Base-by-base conservation (phyloP, 2,329 filamentous ascomycete genomes). In the Fusarium drepaniforme region DNA sequence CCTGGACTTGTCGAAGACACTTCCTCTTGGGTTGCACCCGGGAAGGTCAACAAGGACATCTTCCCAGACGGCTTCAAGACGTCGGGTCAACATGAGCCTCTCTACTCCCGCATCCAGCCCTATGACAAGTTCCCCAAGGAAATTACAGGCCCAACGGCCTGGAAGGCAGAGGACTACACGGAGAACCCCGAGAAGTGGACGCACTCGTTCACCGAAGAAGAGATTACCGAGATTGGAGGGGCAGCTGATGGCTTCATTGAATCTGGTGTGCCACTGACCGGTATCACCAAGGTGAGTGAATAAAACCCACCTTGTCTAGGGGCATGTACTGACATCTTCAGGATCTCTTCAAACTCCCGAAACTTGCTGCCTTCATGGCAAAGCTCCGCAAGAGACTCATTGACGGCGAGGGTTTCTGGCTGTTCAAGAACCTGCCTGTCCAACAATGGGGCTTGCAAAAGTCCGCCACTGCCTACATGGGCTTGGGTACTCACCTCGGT, bases 371-470 rank as follows among this genome's bases (percentile, higher is more conserved):
- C 78, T 85, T 16, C 66, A 82, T 87, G 37, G 59, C 72, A 16
- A 53, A 70, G 18, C 77, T 85, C 4, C 83, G 85, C 25, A 71
- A 81, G 8, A 83, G 85, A 69, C 81, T 87, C 35, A 83, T 97
- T 61, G 90, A 97, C 80, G 94, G 94, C 73, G 96, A 96, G 79
- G 95, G 95, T 15, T 97, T 97, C 85, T 92, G 96, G 74, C 88
- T 97, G n/a, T 96, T 97, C 87, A 96, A 96, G 82, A 92, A 93
- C 68, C 91, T 97, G 80, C 94, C 94, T 1, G 93, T 95, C 1
- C 79, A 89, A 37, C 81, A 89, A 83, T 97, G 95, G 95, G 92
- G 92, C 1, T 89, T 90, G 66, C 89, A 91, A 81, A 97, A 97
- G 84, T 93, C 91, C 6, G 94, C 94, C 2, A 90, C 94, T 8